These are phyloP conservation scores for Penicillium flavigenum DNA, from an alignment of 495 filamentous ascomycete genomes.

Conservation along the genomic window DNA sequence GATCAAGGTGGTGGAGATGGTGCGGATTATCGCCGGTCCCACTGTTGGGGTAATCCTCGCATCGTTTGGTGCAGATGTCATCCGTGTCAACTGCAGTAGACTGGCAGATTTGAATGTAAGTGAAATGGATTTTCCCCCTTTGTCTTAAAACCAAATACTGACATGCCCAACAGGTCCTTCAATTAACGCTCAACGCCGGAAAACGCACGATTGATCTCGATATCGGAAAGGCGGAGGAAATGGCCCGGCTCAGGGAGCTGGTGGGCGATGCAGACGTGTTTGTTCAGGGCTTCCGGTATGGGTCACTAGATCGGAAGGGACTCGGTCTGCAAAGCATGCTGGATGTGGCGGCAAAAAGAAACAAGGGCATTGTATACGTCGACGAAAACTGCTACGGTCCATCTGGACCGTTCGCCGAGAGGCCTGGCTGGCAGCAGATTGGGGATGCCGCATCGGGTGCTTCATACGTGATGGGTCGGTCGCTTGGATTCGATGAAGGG, in stretches of 20 bases:
- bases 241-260: conserved; percentile 41
- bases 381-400: conserved; percentile 64
- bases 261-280: conserved; percentile 57
- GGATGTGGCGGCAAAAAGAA: conserved; percentile 42
- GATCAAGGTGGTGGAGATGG: conserved; percentile 60
- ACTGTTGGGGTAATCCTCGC: conserved; percentile 54
- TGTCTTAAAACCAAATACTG: neutral
- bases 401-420: conserved; percentile 32
- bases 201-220: conserved; percentile 56
- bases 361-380: conserved; percentile 61
- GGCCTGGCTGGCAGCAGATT: conserved; percentile 50
- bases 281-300: conserved; percentile 56
- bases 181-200: conserved; percentile 49
- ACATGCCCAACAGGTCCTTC: conserved; percentile 33
- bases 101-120: conserved; percentile 47
- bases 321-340: conserved; percentile 51
- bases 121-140: neutral
- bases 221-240: conserved; percentile 44
- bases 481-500: conserved; percentile 61
- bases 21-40: conserved; percentile 61
- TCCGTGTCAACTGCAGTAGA: conserved; percentile 56
- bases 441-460: conserved; percentile 37
- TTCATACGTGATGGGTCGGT: conserved; percentile 26
- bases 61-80: conserved; percentile 60
- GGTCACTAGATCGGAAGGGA: conserved; percentile 51